These are phyloP conservation scores for Hericium erinaceus DNA, from an alignment of 768 basidiomycete genomes.

Conservation along the genomic window DNA sequence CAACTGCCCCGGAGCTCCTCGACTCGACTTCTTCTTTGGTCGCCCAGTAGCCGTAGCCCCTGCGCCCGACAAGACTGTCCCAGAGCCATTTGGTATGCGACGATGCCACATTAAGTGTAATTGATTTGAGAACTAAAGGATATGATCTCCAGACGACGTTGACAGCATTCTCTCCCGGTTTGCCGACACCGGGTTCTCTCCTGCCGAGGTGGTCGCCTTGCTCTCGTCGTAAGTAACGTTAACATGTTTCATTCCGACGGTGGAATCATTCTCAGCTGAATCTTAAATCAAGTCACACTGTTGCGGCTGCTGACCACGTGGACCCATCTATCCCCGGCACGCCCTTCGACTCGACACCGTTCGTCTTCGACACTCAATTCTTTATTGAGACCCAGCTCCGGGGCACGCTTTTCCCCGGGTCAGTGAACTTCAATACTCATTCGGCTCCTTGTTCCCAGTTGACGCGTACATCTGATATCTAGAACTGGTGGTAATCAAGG, in stretches of 20 bases:
- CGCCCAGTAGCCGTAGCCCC: constrained; percentile 20
- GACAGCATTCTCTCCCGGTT: constrained; percentile 22
- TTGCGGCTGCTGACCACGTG: constrained; percentile 18
- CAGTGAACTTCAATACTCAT: neutral
- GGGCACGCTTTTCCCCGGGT: neutral
- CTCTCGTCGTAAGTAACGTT: constrained; percentile 23
- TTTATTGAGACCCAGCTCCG: constrained; percentile 21
- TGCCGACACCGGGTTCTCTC: constrained; percentile 24
- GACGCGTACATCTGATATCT: neutral
- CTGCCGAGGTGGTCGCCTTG: constrained; percentile 26
- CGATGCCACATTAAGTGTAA: neutral
- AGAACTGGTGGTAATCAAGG: constrained; percentile 19
- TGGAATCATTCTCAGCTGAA: neutral
- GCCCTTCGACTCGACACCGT: constrained; percentile 22
- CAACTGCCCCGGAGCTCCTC: constrained; percentile 28
- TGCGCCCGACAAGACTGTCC: constrained; percentile 25
- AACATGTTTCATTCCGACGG: neutral
- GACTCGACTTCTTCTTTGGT: constrained; percentile 24
- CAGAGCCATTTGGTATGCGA: constrained; percentile 22
- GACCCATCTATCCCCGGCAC: constrained; percentile 19
- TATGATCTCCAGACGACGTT: constrained; percentile 10
- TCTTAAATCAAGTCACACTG: constrained; percentile 7
- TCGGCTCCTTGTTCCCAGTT: neutral
- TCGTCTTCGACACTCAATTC: constrained; percentile 21
- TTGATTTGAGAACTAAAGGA: neutral